phyloP scores from a whole-genome alignment of 2,329 filamentous ascomycete genomes.

The Aspergillus fijiensis region DNA sequence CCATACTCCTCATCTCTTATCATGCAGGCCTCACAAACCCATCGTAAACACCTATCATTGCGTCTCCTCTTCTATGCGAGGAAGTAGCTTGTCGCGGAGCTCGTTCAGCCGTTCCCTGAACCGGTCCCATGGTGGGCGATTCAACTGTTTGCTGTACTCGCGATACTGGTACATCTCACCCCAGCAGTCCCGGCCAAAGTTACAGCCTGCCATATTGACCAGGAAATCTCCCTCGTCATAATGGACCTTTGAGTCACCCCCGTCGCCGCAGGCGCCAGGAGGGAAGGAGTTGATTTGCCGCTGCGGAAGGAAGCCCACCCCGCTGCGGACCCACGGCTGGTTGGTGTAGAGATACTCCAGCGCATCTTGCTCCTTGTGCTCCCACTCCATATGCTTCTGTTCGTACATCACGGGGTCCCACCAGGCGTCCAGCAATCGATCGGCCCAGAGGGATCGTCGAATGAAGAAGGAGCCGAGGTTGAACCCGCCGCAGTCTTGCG shows the following conservation, averaged over 20 bases:
- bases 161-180: conserved; percentile 96
- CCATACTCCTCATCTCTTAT: not conserved
- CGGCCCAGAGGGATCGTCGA: conserved; percentile 80
- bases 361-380: conserved; percentile 97
- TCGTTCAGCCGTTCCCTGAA: conserved; percentile 35
- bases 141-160: conserved; percentile 84
- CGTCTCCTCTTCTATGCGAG: conserved; percentile 1
- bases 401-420: conserved; percentile 98
- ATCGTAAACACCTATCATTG: not conserved
- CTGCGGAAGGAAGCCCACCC: conserved; percentile 85
- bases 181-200: conserved; percentile 97
- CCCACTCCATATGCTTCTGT: conserved; percentile 98
- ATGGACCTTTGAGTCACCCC: conserved; percentile 69
- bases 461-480: conserved; percentile 96
- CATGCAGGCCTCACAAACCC: not conserved
- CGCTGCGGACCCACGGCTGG: conserved; percentile 88
- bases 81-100: conserved; percentile 24
- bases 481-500: conserved; percentile 94
- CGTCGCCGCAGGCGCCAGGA: conserved; percentile 72
- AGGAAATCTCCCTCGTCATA: conserved; percentile 89
- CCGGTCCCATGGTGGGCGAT: conserved; percentile 77
- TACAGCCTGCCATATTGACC: conserved; percentile 97
- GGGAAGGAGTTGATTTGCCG: conserved; percentile 95
- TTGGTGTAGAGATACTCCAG: conserved; percentile 87
- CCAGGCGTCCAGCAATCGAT: conserved; percentile 90